Evolutionary conservation across 768 basidiomycete genomes (phyloP), one percentile per base, ranked within the genome.

Genomic region (Rubroboletus pulcherrimus): DNA sequence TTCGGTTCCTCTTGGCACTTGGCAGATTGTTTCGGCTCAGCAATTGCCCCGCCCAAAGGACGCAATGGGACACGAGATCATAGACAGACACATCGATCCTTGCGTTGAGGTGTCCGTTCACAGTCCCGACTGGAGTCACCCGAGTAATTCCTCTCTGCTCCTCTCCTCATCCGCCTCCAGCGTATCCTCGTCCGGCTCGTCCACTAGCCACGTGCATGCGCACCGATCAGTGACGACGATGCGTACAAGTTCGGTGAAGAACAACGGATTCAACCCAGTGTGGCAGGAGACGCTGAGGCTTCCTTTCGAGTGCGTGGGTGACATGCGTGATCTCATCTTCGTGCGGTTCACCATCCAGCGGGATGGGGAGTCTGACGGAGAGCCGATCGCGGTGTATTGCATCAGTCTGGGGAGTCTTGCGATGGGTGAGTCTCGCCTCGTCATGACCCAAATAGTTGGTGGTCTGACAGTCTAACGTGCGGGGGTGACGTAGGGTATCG

Each of bases 201-300:
- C 52, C n/a, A 49, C 33, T 6, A 35, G 26, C 11, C 43, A 60
- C 30, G 44, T 19, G 14, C 69, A 73, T 31, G 59, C 69, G 6
- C 75, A 78, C 30, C 75, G 78, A 24, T 76, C 79, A 6, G 69
- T 86, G n/a, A 77, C 78, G 24, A 76, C 78, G 5, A 69, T 70
- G 52, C 78, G 80, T 41, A 96, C 92, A 4, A 73, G 71, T 21
- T 74, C 79, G 0, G 83, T 95, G 53, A 84, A 82, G 72, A 87
- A 91, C 68, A 95, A 95, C 66, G 92, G 94, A 0, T 94, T 96
- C 75, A 97, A 97, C 70, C 96, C 96, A 0, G 73, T 70, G 2
- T 98, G 94, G 91, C 79, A 91, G 58, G 84, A 93, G 63, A 67
- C 69, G 38, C 71, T 94, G 26, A 70, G 73, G 19, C 70, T 95